Base-by-base conservation (phyloP, 768 basidiomycete genomes). In the Candolleomyces eurysporus region DNA sequence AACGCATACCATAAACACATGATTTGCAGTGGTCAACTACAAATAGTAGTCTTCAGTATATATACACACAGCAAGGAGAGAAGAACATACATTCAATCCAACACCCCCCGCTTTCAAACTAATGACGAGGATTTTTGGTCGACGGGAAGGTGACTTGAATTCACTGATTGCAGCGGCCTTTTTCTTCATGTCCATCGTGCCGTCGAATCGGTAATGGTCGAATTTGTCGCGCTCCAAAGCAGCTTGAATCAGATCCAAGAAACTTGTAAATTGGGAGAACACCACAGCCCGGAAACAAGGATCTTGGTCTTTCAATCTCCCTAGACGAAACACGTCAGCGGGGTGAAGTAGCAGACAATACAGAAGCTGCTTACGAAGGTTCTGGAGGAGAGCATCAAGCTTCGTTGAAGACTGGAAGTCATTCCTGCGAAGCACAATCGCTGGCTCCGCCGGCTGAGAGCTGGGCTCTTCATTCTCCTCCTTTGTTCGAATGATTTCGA, bases 91-190 rank as follows among this genome's bases (percentile, higher is more conserved):
- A 70, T 96, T 95, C 59, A 96, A 70, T 0, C 95, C 96, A 22
- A 95, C 93, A 26, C 96, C 96, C 30, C 95, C 96, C 4, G 96
- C 96, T 71, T 92, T 94, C 71, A 94, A 72, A 68, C 90, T 91
- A 50, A 94, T 76, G 49, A 92, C 82, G 26, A 94, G 71, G 10
- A 96, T 79, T 71, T 93, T 90, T 0, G 93, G 89, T 64, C 82
- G 86, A 59, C 83, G 79, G 6, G 86, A 88, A 2, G 84, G 76
- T 19, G 81, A 75, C 66, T 86, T 90, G 79, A 98, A 98, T 63
- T 87, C 87, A 48, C 84, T 78, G 43, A 98, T 80, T 2, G 92
- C 90, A 9, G 82, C 82, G 43, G 82, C 85, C 58, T 93, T 83
- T 70, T 89, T 90, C 75, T 89, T 91, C 64, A 96, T 80, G 66